phyloP scores from a whole-genome alignment of 2,329 filamentous ascomycete genomes.

The Pseudocercospora vitis region DNA sequence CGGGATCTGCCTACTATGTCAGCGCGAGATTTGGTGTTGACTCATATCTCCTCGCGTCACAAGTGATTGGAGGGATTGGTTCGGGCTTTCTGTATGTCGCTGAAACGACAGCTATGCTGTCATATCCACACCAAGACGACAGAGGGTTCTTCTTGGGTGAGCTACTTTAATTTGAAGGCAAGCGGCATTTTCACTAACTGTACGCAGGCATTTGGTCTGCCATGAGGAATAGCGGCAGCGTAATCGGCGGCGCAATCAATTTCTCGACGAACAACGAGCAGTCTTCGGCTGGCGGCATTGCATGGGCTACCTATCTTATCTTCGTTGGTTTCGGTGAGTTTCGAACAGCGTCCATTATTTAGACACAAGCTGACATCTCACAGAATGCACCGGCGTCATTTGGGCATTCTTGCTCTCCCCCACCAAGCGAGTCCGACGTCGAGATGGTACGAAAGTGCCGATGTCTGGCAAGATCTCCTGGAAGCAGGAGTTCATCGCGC shows the following conservation, averaged over 20 bases:
- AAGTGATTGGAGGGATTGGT: constrained; percentile 28
- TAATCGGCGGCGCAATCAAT: constrained; percentile 41
- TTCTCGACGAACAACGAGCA: constrained; percentile 34
- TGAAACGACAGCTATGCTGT: constrained; percentile 42
- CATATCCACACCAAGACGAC: constrained; percentile 39
- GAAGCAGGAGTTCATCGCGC: constrained; percentile 29
- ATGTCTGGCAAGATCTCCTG: constrained; percentile 22
- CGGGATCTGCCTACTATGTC: constrained; percentile 40
- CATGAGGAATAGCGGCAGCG: constrained; percentile 38
- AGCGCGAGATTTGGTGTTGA: constrained; percentile 35
- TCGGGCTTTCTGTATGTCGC: constrained; percentile 36
- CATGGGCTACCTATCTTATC: constrained; percentile 36
- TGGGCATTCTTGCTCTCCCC: constrained; percentile 34
- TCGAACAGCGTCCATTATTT: neutral
- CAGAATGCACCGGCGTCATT: constrained; percentile 34
- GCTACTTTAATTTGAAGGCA: neutral
- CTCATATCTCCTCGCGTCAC: constrained; percentile 38
- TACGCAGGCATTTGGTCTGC: constrained; percentile 35
- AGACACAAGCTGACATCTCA: neutral
- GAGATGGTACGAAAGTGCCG: constrained; percentile 30
- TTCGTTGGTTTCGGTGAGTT: constrained; percentile 35
- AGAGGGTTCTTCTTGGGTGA: constrained; percentile 37
- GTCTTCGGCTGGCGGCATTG: constrained; percentile 32
- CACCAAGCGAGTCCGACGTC: constrained; percentile 31
- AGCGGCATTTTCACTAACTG: neutral